These are phyloP conservation scores for Metarhizium anisopliae DNA, from an alignment of 2,329 filamentous ascomycete species.

Conservation along the genomic window DNA sequence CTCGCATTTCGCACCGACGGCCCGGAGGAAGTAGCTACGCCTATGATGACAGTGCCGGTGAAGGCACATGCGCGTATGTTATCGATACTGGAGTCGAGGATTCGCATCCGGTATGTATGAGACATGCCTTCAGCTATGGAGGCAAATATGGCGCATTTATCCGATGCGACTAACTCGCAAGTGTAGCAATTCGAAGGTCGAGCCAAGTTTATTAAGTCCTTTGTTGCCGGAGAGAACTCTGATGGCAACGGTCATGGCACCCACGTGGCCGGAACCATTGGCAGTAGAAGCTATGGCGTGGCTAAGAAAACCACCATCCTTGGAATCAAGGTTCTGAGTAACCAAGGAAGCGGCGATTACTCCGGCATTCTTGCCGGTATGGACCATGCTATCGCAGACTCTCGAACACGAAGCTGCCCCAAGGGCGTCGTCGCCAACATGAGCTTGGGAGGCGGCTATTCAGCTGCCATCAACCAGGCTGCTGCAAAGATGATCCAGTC, in stretches of 20 bases:
- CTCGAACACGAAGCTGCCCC: conserved; percentile 24
- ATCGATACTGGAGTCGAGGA: too few relatives aligned
- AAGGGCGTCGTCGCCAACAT: conserved; percentile 40
- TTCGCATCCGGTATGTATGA: too few relatives aligned
- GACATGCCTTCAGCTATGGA: too few relatives aligned
- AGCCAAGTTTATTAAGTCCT: too few relatives aligned
- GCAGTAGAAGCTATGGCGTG: conserved; percentile 34
- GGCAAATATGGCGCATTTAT: too few relatives aligned
- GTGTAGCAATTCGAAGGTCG: too few relatives aligned
- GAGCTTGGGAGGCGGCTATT: conserved; percentile 31
- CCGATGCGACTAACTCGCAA: too few relatives aligned
- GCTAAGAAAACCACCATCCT: conserved; percentile 33
- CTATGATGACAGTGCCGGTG: too few relatives aligned
- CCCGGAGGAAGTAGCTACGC: too few relatives aligned
- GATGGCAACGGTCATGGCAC: conserved; percentile 37
- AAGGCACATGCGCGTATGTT: too few relatives aligned
- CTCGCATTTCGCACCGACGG: too few relatives aligned
- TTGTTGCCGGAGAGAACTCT: conserved; percentile 11
- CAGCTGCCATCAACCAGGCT: conserved; percentile 42
- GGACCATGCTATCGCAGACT: conserved; percentile 33
- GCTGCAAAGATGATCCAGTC: conserved; percentile 33
- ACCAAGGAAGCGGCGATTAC: conserved; percentile 6
- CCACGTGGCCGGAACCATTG: conserved; percentile 37
- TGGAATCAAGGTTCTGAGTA: conserved; percentile 36
- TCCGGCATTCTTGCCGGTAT: conserved; percentile 20